Conservation (phyloP, 2,329 filamentous ascomycete genomes). For the Phialophora expanda region DNA sequence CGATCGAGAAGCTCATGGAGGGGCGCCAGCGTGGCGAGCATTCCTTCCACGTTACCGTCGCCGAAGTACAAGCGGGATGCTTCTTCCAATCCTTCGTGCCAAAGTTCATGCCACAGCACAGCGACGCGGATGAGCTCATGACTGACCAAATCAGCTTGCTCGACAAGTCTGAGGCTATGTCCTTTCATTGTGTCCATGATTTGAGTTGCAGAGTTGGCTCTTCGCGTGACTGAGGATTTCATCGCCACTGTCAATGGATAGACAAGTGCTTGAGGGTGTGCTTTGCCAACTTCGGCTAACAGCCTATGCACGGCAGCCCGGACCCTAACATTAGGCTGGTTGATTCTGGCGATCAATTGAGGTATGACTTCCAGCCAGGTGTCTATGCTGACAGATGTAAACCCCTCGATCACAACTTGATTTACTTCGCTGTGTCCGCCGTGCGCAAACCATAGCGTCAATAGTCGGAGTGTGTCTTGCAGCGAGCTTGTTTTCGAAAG, state of each 20-base stretch:
- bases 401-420: constrained; percentile 84
- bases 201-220: constrained; percentile 83
- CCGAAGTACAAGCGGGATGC: constrained; percentile 96
- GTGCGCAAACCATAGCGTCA: constrained; percentile 96
- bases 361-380: constrained; percentile 99
- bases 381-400: constrained; percentile 89
- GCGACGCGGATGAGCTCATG: constrained; percentile 96
- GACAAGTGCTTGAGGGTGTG: constrained; percentile 93
- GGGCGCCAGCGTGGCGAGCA: constrained; percentile 89
- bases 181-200: constrained; percentile 99
- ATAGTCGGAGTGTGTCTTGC: constrained; percentile 88
- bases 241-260: constrained; percentile 97
- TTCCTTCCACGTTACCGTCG: constrained; percentile 95
- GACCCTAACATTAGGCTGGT: constrained; percentile 88
- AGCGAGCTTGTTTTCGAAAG: constrained; percentile 89
- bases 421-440: constrained; percentile 89
- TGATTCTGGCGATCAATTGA: constrained; percentile 95
- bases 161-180: constrained; percentile 88
- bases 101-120: constrained; percentile 97
- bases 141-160: constrained; percentile 93
- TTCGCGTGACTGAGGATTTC: constrained; percentile 86
- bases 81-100: constrained; percentile 97
- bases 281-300: constrained; percentile 87
- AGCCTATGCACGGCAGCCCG: constrained; percentile 90
- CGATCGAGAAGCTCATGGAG: constrained; percentile 89